Evolutionary conservation across 768 basidiomycete genomes (phyloP), one percentile per base, ranked within the genome.

Genomic region (Termitomyces sp.): DNA sequence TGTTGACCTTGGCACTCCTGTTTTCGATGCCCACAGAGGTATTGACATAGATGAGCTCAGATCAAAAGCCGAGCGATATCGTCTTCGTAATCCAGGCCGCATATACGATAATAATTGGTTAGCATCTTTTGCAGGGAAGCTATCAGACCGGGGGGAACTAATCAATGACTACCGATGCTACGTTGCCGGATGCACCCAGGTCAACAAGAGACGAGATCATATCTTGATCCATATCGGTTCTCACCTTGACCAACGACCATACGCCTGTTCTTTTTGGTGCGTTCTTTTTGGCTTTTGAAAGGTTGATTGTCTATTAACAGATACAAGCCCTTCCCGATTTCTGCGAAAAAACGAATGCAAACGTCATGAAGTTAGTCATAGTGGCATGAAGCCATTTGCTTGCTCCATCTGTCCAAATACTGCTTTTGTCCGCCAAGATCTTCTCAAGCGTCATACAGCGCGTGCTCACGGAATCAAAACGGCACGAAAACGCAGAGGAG

Each of bases 311-410:
- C 13, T n/a, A 49, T 48, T 55, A 54, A 64, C 16, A 54, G 9
- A 47, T 48, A n/a, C 13, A 52, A 89, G 88, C 65, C 68, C 80
- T 3, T 75, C 84, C 57, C 75, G 82, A 13, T 90, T 89, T 72
- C 66, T 87, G 58, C 83, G 88, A 58, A 88, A 85, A 68, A 88
- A 90, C 63, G 87, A 90, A 66, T 87, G 85, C 72, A 88, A 87
- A 66, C 81, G 88, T 27, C 88, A 90, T 59, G 86, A 87, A 67
- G 75, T 82, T 14, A 83, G 81, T 58, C 87, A 90, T 64, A 79
- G 74, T 12, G 83, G 82, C 14, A 61, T 69, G 41, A 79, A 84
- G 58, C 87, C 87, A 7, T 87, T 80, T 60, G 71, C 72, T 22
- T 90, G 88, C 58, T 64, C 75, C 50, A 69, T 83, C 39, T 89